Evolutionary conservation across 768 basidiomycete species (phyloP).

Genomic region (Lanmaoa pseudosensibilis): DNA sequence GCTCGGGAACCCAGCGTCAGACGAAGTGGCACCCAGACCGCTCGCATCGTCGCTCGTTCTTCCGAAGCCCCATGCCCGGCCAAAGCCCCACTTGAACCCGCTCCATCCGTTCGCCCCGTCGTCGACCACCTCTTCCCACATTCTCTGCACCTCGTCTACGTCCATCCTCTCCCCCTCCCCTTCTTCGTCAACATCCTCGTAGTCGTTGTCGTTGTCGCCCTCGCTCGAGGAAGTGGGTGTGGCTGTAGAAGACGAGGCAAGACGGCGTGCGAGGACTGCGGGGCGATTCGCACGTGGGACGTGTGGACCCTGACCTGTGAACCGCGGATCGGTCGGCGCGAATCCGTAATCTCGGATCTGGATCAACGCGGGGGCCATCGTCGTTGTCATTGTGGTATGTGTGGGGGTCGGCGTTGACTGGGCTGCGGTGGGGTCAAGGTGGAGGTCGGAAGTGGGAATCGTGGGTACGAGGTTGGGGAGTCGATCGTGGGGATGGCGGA

Average conservation of each 20-base stretch:
- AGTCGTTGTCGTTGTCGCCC: conserved; percentile 5
- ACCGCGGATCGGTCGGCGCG: conserved; percentile 41
- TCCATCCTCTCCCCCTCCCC: conserved; percentile 3
- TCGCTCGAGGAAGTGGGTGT: conserved; percentile 1
- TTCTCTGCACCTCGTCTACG: background rate
- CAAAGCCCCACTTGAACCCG: conserved; percentile 44
- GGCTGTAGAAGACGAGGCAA: conserved; percentile 24
- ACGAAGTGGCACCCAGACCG: conserved; percentile 1
- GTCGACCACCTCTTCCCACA: conserved; percentile 31
- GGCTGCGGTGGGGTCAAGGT: background rate
- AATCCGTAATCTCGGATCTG: conserved; percentile 55
- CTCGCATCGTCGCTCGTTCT: background rate
- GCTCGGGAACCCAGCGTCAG: conserved; percentile 32
- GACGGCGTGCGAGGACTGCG: conserved; percentile 29
- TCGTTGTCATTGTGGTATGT: background rate
- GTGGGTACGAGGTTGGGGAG: background rate
- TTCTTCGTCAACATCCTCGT: conserved; percentile 8
- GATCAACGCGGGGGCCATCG: conserved; percentile 23
- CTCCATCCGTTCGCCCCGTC: conserved; percentile 33
- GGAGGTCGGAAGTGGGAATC: background rate
- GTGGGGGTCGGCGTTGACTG: background rate
- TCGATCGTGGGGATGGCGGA: background rate
- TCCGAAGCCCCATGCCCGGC: conserved; percentile 39
- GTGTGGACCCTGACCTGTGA: conserved; percentile 41
- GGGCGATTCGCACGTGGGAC: conserved; percentile 41